These are phyloP conservation scores for Ustilago sp. DNA, from an alignment of 1,284 basidiomycete genomes.

Conservation along the genomic window DNA sequence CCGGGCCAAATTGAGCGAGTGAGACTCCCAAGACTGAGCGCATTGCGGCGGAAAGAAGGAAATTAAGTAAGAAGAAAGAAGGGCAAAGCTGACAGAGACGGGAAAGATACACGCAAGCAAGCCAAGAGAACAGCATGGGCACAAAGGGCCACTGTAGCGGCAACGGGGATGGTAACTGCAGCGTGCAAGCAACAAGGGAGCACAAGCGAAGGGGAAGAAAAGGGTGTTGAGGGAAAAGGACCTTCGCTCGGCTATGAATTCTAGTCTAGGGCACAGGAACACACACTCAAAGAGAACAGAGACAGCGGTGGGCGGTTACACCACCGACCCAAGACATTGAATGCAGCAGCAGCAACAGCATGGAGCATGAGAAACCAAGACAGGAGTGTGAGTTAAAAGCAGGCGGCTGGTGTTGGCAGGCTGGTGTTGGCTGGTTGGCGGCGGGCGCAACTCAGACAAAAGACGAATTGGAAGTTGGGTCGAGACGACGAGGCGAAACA, in stretches of 20 bases:
- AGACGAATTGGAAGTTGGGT: neutral
- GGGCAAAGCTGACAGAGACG: neutral
- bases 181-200: slow-evolving; percentile 4
- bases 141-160: neutral
- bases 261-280: neutral
- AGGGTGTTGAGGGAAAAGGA: slow-evolving; percentile 7
- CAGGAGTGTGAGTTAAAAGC: neutral
- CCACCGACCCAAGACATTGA: slow-evolving; percentile 17
- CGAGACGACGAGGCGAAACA: neutral
- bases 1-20: neutral
- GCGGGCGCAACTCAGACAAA: slow-evolving; percentile 1
- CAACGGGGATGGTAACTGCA: neutral
- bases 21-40: neutral
- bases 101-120: neutral
- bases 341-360: neutral
- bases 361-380: neutral
- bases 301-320: slow-evolving; percentile 4
- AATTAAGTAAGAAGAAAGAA: neutral
- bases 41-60: neutral
- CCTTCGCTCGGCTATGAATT: slow-evolving; percentile 36
- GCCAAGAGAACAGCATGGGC: too few relatives aligned
- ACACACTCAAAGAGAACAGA: neutral
- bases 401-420: too few relatives aligned
- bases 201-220: neutral
- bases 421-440: neutral